Evolutionary conservation across 1,284 basidiomycete species (phyloP).

Genomic region (Cutaneotrichosporon sp.): DNA sequence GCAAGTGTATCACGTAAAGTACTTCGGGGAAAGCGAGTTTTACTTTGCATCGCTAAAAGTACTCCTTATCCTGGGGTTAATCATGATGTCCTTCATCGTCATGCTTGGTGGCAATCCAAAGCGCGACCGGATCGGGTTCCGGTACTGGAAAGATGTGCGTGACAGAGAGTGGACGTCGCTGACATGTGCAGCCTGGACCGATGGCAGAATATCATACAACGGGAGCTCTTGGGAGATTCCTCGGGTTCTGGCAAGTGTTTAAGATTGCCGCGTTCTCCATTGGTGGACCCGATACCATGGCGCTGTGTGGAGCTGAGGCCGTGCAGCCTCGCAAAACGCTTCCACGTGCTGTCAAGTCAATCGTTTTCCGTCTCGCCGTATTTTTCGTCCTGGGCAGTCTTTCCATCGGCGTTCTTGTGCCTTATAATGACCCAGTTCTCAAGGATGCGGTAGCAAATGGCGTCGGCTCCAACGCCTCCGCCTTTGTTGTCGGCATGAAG

Average conservation of each 20-base stretch:
- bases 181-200: slow-evolving; percentile 18
- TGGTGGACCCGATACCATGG: slow-evolving; percentile 33
- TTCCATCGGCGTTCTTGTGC: slow-evolving; percentile 4
- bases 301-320: slow-evolving; percentile 30
- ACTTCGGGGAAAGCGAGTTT: slow-evolving; percentile 17
- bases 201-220: slow-evolving; percentile 13
- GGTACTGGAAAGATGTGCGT: slow-evolving; percentile 31
- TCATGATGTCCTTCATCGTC: slow-evolving; percentile 5
- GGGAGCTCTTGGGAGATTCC: slow-evolving; percentile 20
- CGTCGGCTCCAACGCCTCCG: slow-evolving; percentile 19
- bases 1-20: slow-evolving; percentile 8
- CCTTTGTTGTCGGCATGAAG: slow-evolving; percentile 24
- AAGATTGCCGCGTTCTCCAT: slow-evolving; percentile 32
- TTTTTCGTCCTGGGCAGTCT: slow-evolving; percentile 29
- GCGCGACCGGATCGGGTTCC: slow-evolving; percentile 27
- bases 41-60: slow-evolving; percentile 16
- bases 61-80: slow-evolving; percentile 7
- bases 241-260: slow-evolving; percentile 27
- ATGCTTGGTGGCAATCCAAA: slow-evolving; percentile 29
- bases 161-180: neutral
- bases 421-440: slow-evolving; percentile 6
- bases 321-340: slow-evolving; percentile 58
- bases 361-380: slow-evolving; percentile 66
- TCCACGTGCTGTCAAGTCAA: slow-evolving; percentile 65
- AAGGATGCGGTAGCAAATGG: slow-evolving; percentile 2